These are phyloP conservation scores for Pythium vanterpoolii DNA, from an alignment of 352 stramenopile species.

Conservation along the genomic window DNA sequence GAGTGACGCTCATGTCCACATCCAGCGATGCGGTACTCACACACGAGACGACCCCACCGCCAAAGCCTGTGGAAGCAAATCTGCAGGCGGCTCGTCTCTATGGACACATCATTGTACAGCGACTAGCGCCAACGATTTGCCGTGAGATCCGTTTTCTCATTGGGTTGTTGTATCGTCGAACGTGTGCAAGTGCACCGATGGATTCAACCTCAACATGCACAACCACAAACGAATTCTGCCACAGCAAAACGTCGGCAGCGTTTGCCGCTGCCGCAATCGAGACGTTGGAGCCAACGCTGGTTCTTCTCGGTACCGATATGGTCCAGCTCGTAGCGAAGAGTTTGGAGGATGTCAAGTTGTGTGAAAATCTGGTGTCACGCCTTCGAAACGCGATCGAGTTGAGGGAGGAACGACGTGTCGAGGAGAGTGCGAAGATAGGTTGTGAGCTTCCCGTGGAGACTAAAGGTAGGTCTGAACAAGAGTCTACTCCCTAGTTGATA, in stretches of 20 bases:
- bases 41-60: background rate
- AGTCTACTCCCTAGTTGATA: too few relatives aligned
- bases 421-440: constrained; percentile 50
- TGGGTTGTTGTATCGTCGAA: constrained; percentile 11
- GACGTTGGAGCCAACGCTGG: constrained; percentile 32
- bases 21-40: background rate
- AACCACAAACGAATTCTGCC: constrained; percentile 44
- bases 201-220: background rate
- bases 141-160: constrained; percentile 35
- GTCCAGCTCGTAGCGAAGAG: constrained; percentile 26
- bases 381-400: constrained; percentile 27
- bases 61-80: constrained; percentile 23
- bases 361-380: constrained; percentile 24
- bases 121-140: constrained; percentile 42
- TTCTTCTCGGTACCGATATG: constrained; percentile 31
- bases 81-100: constrained; percentile 45
- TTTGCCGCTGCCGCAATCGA: constrained; percentile 43
- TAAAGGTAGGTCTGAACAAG: constrained; percentile 29
- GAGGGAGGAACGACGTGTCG: constrained; percentile 45
- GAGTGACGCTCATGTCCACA: background rate
- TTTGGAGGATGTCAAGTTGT: constrained; percentile 28
- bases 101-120: constrained; percentile 44
- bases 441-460: constrained; percentile 53
- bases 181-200: background rate
- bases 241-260: constrained; percentile 27